A percentile compares a stretch with the other conserved stretches of the same genome.
Conservation (phyloP, 305 asterid species). For the Rubia balearica region DNA sequence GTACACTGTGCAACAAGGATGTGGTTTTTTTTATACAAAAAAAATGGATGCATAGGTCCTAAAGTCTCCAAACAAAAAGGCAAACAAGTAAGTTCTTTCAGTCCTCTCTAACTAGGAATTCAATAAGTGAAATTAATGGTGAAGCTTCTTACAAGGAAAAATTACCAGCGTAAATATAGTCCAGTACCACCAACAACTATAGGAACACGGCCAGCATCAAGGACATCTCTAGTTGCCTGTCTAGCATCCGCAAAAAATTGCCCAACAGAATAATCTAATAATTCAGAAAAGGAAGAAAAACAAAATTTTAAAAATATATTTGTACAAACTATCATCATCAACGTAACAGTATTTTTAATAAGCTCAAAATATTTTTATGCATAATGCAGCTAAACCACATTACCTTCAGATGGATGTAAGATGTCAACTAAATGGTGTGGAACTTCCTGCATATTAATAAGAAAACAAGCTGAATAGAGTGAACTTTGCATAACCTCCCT, state of each 20-base stretch:
- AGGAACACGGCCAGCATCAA: conserved; percentile 71
- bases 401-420: conserved; percentile 93
- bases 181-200: conserved; percentile 94
- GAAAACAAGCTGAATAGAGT: background rate
- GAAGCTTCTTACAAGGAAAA: conserved; percentile 11
- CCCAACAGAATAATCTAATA: conserved; percentile 84
- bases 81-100: background rate
- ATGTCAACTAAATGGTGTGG: conserved; percentile 92
- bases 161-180: conserved; percentile 90
- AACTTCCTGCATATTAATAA: conserved; percentile 48
- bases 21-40: background rate
- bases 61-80: background rate
- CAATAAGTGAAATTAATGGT: background rate
- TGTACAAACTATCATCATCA: too few relatives aligned
- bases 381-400: conserved; percentile 9
- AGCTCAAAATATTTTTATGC: background rate
- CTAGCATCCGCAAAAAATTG: conserved; percentile 82
- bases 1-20: background rate
- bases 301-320: background rate
- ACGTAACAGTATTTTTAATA: too few relatives aligned
- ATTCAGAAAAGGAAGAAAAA: conserved; percentile 15
- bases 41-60: background rate
- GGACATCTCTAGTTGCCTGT: conserved; percentile 59
- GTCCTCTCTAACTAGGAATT: background rate
- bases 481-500: background rate